Evolutionary conservation across 371 early-diverging fungal genomes (phyloP).

Genomic region (Chytridium lagenaria): DNA sequence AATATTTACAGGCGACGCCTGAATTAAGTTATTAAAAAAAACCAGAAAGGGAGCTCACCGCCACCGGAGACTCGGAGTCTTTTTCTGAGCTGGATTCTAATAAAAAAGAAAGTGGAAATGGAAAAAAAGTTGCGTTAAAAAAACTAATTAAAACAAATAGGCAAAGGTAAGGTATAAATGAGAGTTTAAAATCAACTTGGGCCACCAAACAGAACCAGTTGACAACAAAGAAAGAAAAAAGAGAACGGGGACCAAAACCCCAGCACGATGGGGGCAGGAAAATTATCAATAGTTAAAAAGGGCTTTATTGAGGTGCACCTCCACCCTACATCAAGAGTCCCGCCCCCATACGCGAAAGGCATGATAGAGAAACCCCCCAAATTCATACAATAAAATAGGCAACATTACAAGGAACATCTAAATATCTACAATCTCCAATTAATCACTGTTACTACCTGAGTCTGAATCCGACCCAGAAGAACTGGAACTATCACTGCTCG

Average conservation of each 20-base stretch:
- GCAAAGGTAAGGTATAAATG: too few relatives aligned
- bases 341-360: neutral
- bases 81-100: too few relatives aligned
- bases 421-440: constrained; percentile 16
- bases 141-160: too few relatives aligned
- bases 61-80: too few relatives aligned
- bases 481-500: constrained; percentile 30
- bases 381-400: neutral
- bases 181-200: too few relatives aligned
- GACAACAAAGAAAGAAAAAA: neutral
- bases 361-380: neutral
- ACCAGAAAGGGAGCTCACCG: too few relatives aligned
- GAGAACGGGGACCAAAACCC: neutral
- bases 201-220: neutral
- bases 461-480: constrained; percentile 39
- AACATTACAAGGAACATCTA: constrained; percentile 8
- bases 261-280: neutral
- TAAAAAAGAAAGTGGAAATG: too few relatives aligned
- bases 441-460: constrained; percentile 38
- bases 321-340: constrained; percentile 11
- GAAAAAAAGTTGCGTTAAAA: too few relatives aligned
- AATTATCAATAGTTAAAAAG: neutral
- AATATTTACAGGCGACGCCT: too few relatives aligned
- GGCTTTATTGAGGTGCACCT: constrained; percentile 20
- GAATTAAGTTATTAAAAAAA: too few relatives aligned